Conservation (phyloP, 352 stramenopile species). For the Hyaloperonospora brassicae region DNA sequence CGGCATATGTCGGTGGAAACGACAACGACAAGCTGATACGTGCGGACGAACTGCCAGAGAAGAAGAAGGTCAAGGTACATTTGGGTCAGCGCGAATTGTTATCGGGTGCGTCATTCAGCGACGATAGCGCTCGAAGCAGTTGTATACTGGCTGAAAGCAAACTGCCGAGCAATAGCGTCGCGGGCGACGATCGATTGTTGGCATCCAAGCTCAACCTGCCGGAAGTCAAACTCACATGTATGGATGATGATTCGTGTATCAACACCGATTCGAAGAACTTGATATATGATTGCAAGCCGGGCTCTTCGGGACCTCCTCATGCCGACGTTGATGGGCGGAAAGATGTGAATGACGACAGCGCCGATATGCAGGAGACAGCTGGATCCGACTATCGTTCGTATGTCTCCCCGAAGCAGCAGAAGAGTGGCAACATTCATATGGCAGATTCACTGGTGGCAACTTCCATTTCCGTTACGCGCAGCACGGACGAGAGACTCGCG, state of each 20-base stretch:
- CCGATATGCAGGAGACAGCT: slow-evolving; percentile 23
- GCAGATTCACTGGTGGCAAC: slow-evolving; percentile 19
- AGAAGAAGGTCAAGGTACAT: slow-evolving; percentile 69
- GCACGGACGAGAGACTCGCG: slow-evolving; percentile 5
- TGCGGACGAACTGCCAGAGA: slow-evolving; percentile 55
- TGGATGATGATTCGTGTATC: slow-evolving; percentile 39
- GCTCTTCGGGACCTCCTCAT: slow-evolving; percentile 21
- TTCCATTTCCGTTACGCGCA: slow-evolving; percentile 20
- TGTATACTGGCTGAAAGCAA: slow-evolving; percentile 10
- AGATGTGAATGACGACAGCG: slow-evolving; percentile 21
- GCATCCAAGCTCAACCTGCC: slow-evolving; percentile 24
- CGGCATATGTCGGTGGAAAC: slow-evolving; percentile 18
- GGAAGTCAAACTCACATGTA: slow-evolving; percentile 18
- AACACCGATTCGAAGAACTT: slow-evolving; percentile 54
- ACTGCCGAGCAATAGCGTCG: slow-evolving; percentile 23
- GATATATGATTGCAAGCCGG: slow-evolving; percentile 33
- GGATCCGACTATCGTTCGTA: slow-evolving; percentile 42
- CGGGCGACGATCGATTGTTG: slow-evolving; percentile 29
- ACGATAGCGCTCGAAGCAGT: slow-evolving; percentile 19
- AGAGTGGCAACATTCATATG: slow-evolving; percentile 26
- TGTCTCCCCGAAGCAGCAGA: slow-evolving; percentile 49
- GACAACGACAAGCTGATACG: slow-evolving; percentile 44
- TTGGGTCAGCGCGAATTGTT: slow-evolving; percentile 30
- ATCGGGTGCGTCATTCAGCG: slow-evolving; percentile 34
- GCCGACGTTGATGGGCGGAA: slow-evolving; percentile 32